A percentile compares a stretch with the other conserved stretches of the same genome.
phyloP scores from a whole-genome alignment of 805 yeast genomes.

The Dipodascus geniculatus region DNA sequence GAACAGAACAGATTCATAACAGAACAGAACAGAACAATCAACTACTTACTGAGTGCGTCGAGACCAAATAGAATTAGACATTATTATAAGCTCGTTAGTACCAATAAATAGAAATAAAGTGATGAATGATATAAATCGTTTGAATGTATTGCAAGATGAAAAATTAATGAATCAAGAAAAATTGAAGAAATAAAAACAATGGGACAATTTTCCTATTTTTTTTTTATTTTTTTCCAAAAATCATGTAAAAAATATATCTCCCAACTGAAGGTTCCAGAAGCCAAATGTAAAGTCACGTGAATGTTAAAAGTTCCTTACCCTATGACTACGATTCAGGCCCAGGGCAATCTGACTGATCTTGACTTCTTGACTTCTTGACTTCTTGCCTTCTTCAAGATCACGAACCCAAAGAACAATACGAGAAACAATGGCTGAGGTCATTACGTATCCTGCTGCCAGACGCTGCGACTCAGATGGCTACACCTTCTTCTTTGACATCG shows the following conservation, averaged over 20 bases:
- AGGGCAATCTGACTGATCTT: no score
- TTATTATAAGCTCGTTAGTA: no score
- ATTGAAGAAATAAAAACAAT: no score
- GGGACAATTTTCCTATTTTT: neutral
- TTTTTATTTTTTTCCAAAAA: no score
- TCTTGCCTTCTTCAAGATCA: no score
- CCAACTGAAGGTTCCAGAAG: neutral
- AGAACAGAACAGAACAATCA: no score
- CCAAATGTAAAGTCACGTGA: neutral
- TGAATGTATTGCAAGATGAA: neutral
- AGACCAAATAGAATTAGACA: neutral
- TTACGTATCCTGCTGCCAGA: neutral
- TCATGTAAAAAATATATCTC: neutral
- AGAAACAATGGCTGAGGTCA: neutral
- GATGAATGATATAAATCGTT: no score
- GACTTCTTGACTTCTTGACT: no score
- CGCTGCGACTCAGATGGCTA: neutral
- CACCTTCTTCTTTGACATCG: slow-evolving; percentile 78
- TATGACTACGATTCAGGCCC: neutral
- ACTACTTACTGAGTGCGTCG: slow-evolving; percentile 2
- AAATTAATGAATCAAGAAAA: neutral
- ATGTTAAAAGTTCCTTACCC: neutral
- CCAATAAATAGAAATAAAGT: neutral
- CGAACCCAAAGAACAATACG: slow-evolving; percentile 8
- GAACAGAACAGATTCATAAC: no score